Evolutionary conservation across 2,329 filamentous ascomycete genomes (phyloP), one percentile per base, ranked within the genome.

Genomic region (Madurella mycetomatis): DNA sequence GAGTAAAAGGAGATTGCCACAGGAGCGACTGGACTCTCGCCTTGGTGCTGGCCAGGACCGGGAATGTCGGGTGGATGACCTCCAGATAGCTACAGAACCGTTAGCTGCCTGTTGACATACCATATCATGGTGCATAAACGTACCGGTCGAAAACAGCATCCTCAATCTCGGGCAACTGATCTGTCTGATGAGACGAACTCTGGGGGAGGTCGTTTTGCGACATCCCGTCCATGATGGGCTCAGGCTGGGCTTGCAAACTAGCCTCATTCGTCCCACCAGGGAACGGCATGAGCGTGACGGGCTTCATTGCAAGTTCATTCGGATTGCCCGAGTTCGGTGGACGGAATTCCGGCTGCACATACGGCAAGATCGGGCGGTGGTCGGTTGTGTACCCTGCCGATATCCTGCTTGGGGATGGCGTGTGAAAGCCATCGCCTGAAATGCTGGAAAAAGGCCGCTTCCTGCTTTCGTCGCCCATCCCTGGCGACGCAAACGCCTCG

Each of bases 11-110:
- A 60, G 82, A 84, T 44, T 79, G 76, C 2, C 73, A 72, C 17
- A 90, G 68, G 17, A 83, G 74, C 9, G 75, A 73, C 53, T 81
- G 78, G 9, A 87, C 68, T n/a, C 76, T 75, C 13, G 71, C 69
- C 62, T 80, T 84, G 51, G 72, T 81, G 49, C 75, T 75, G 1
- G 85, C 79, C 12, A 90, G 73, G 43, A 90, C 74, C 0, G 86
- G 86, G 54, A 88, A 84, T 3, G 81, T 80, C 13, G 83, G 82
- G 61, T 90, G 86, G 17, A 90, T 80, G 13, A 80, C 72, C 4
- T 75, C 75, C 50, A 87, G 78, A 61, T 89, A 90, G 59, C 81
- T 85, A 52, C 9, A 17, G 1, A 34, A 12, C 12, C 2, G 42
- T 53, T 19, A 11, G 48, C 16, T 4, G 19, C 53, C 51, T 18